These are phyloP conservation scores for Saksenaea oblongispora DNA, from an alignment of 371 early-diverging fungal genomes.

Conservation along the genomic window DNA sequence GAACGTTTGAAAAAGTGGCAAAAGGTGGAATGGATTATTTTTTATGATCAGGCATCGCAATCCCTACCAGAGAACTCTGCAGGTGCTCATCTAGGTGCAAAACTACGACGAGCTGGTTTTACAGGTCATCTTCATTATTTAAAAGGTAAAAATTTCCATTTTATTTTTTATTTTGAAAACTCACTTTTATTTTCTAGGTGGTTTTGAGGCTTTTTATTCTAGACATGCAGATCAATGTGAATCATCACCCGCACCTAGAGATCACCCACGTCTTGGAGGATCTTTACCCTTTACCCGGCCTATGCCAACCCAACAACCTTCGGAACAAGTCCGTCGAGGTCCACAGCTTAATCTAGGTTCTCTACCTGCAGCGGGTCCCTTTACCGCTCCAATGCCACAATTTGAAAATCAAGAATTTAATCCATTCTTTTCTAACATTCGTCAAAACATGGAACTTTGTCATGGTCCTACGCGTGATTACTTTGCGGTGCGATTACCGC, in stretches of 20 bases:
- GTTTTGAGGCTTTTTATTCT: constrained; percentile 38
- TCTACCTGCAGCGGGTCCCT: constrained; percentile 30
- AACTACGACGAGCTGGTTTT: constrained; percentile 33
- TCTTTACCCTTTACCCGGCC: constrained; percentile 11
- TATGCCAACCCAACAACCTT: constrained; percentile 8
- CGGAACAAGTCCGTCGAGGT: constrained; percentile 24
- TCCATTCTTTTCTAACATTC: constrained; percentile 46
- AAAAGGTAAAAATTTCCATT: constrained; percentile 37
- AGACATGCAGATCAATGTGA: constrained; percentile 33
- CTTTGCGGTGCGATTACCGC: constrained; percentile 29
- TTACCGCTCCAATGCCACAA: constrained; percentile 44
- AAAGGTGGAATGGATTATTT: constrained; percentile 45
- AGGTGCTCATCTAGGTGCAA: constrained; percentile 41
- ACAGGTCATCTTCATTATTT: constrained; percentile 50
- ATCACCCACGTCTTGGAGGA: neutral
- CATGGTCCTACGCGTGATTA: constrained; percentile 34
- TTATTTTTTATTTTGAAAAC: neutral
- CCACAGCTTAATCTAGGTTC: constrained; percentile 34
- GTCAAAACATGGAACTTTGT: constrained; percentile 36
- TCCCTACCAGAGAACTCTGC: constrained; percentile 45
- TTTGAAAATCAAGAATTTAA: constrained; percentile 45
- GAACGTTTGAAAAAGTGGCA: constrained; percentile 46
- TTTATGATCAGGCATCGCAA: constrained; percentile 56
- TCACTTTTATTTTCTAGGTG: constrained; percentile 28
- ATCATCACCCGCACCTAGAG: constrained; percentile 6